Conservation (phyloP, 1,284 basidiomycete genomes). For the Schizophyllum amplum region DNA sequence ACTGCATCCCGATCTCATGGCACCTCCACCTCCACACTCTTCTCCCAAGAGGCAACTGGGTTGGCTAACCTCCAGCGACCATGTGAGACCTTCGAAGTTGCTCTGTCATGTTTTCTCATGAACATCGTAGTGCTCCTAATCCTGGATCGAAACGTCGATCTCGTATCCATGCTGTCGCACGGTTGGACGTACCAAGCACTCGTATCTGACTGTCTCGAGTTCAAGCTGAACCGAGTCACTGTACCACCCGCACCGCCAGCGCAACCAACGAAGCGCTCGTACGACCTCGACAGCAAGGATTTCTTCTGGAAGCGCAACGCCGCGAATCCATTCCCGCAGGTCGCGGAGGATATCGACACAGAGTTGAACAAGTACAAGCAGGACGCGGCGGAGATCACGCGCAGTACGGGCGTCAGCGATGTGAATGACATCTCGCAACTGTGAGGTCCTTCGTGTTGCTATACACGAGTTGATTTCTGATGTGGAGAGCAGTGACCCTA, state of each 20-base stretch:
- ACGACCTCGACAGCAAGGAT: constrained; percentile 96
- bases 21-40: constrained; percentile 44
- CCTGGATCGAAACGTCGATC: constrained; percentile 91
- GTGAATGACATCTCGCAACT: constrained; percentile 93
- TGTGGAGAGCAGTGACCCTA: constrained; percentile 62
- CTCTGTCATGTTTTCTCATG: constrained; percentile 8
- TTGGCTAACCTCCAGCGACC: constrained; percentile 77
- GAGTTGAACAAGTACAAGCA: constrained; percentile 95
- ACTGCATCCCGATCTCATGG: constrained; percentile 59
- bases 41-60: constrained; percentile 64
- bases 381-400: constrained; percentile 95
- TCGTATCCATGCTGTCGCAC: constrained; percentile 92
- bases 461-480: background rate
- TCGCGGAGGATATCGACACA: constrained; percentile 94
- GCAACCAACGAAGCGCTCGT: constrained; percentile 74
- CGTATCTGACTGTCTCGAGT: constrained; percentile 94
- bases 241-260: constrained; percentile 36
- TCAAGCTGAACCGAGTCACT: constrained; percentile 94
- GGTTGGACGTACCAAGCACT: constrained; percentile 99
- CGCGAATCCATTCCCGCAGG: constrained; percentile 94
- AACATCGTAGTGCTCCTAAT: constrained; percentile 72
- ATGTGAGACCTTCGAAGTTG: constrained; percentile 38
- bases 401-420: constrained; percentile 93
- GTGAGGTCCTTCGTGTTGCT: constrained; percentile 35
- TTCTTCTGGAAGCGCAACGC: constrained; percentile 99